Conservation (phyloP, 1,284 basidiomycete genomes). For the Marasmius fiardii region DNA sequence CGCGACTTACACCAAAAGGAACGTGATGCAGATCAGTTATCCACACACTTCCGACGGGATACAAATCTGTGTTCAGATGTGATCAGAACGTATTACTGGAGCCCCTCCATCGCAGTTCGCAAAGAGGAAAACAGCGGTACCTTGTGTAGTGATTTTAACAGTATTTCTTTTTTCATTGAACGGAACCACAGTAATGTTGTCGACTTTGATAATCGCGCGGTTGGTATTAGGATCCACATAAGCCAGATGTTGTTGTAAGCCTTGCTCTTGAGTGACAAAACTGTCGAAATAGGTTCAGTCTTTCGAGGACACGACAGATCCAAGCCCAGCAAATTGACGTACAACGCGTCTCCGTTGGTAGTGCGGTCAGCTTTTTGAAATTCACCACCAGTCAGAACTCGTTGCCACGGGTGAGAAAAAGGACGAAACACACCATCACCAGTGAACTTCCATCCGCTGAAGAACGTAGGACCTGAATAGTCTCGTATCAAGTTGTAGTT, state of each 20-base stretch:
- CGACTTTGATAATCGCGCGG: conserved; percentile 70
- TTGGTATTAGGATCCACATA: conserved; percentile 56
- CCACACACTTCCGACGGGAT: conserved; percentile 58
- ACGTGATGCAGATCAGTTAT: conserved; percentile 65
- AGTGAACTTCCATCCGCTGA: conserved; percentile 54
- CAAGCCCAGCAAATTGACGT: conserved; percentile 11
- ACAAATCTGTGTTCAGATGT: conserved; percentile 48
- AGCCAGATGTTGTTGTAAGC: conserved; percentile 40
- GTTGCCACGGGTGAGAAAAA: neutral
- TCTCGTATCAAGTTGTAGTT: conserved; percentile 44
- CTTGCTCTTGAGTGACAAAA: conserved; percentile 51
- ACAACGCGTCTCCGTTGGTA: conserved; percentile 68
- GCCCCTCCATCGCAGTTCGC: neutral
- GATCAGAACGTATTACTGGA: too few species aligned
- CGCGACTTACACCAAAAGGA: conserved; percentile 55
- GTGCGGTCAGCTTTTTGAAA: conserved; percentile 49
- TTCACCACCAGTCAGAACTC: conserved; percentile 21
- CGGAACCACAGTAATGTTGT: conserved; percentile 55
- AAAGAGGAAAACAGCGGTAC: neutral
- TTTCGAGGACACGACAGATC: neutral
- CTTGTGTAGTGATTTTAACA: conserved; percentile 48
- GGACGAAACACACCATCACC: conserved; percentile 35
- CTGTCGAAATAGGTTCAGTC: conserved; percentile 24
- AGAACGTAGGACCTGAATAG: conserved; percentile 49
- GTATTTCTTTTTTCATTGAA: conserved; percentile 69